phyloP scores from a whole-genome alignment of 2,329 filamentous ascomycete species.

The Fusarium mangiferae region DNA sequence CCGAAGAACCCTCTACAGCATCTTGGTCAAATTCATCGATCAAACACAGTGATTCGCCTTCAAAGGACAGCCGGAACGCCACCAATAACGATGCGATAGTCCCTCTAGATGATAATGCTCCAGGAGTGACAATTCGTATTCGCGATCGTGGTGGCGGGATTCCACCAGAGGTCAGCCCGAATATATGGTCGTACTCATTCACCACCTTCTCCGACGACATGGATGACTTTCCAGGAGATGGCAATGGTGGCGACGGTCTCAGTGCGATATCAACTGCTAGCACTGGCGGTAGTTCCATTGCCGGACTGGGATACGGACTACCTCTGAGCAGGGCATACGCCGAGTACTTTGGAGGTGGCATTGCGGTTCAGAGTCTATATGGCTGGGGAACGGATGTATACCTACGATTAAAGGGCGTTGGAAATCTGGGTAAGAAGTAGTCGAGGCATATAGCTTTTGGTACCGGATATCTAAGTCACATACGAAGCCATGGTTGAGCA shows the following conservation, averaged over 20 bases:
- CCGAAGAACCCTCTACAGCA: slow-evolving; percentile 37
- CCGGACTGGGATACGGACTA: slow-evolving; percentile 91
- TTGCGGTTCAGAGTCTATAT: slow-evolving; percentile 93
- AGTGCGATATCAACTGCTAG: slow-evolving; percentile 79
- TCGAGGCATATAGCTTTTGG: background rate
- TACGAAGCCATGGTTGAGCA: background rate
- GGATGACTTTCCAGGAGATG: slow-evolving; percentile 53
- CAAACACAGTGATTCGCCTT: background rate
- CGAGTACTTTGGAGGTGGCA: slow-evolving; percentile 97
- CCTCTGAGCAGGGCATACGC: slow-evolving; percentile 93
- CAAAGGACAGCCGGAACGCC: slow-evolving; percentile 49
- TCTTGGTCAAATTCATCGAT: slow-evolving; percentile 44
- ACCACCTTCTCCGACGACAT: slow-evolving; percentile 83
- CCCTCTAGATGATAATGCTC: slow-evolving; percentile 72
- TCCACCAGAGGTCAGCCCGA: slow-evolving; percentile 80
- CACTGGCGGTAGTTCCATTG: slow-evolving; percentile 83
- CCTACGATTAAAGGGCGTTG: slow-evolving; percentile 70
- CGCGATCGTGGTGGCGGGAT: slow-evolving; percentile 96
- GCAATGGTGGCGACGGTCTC: slow-evolving; percentile 65
- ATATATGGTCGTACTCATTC: slow-evolving; percentile 98
- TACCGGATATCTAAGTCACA: background rate
- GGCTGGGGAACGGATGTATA: slow-evolving; percentile 88
- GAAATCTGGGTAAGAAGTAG: slow-evolving; percentile 57
- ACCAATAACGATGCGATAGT: slow-evolving; percentile 61
- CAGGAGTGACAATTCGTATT: slow-evolving; percentile 94